Base-by-base conservation (phyloP, 306 rosid species). In the Pachyrhizus erosus region DNA sequence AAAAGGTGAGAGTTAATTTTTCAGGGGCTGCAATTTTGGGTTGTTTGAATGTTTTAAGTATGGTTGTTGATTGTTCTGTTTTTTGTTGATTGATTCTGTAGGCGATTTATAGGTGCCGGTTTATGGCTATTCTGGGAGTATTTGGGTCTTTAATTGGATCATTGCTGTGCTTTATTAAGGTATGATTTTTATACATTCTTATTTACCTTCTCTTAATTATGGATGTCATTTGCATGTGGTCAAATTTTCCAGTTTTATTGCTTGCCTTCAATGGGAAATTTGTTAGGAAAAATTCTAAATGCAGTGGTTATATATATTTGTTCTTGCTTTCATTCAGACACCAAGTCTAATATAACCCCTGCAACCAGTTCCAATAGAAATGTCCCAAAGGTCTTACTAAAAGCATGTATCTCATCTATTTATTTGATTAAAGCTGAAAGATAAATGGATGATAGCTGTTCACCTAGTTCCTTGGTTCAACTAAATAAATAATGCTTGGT, bases 81-180 rank as follows among this genome's bases (percentile, higher is more conserved):
- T 31, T 51, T 68, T 55, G 11, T 73, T 72, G 18, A 24, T 81
- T 76, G 46, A 20, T 46, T 84, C 21, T 84, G 85, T 61, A 96
- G 98, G 85, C 66, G 42, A 86, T 96, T 49, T 93, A 92, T 69
- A 87, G 98, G 71, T 91, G 91, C 78, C 90, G 98, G 12, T 96
- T 96, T 78, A 20, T 93, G 86, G 70, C 98, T 3, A 60, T 91
- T 84, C 80, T 96, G 48, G 99, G 98, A 75, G 99, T 93, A 29
- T 75, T 93, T n/a, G 98, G 99, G 24, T 92, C 98, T 84, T 86
- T 96, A 61, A 33, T 86, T 81, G 98, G 98, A 42, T 93, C 99
- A 8, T 0, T 93, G 72, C 85, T 92, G 4, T 96, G 99, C 83
- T 96, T 91, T 81, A 64, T 93, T 77, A 93, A 92, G 98, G 99